These are phyloP conservation scores for Musa acuminata DNA, from an alignment of 176 grass and related monocot species.

Conservation along the genomic window DNA sequence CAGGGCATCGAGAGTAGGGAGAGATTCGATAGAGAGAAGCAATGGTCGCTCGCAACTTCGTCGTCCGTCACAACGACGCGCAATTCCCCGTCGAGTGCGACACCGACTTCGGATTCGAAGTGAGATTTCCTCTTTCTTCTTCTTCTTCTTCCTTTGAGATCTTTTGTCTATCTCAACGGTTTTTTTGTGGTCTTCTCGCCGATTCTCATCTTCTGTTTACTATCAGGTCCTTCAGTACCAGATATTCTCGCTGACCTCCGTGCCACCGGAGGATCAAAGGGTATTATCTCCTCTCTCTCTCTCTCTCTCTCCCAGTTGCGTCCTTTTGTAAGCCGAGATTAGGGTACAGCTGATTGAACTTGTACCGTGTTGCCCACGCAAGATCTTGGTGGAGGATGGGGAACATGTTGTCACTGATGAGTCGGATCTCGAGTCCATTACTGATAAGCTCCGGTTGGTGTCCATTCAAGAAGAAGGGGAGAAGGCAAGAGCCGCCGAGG, in stretches of 20 bases:
- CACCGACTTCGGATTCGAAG: constrained; percentile 57
- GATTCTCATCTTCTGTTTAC: neutral
- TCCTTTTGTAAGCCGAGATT: no score
- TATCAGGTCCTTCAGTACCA: constrained; percentile 42
- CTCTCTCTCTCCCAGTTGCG: no score
- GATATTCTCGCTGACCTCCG: constrained; percentile 85
- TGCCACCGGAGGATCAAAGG: constrained; percentile 75
- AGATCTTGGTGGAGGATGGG: constrained; percentile 69
- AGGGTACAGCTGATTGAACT: neutral
- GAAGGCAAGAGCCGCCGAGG: neutral
- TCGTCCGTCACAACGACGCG: constrained; percentile 33
- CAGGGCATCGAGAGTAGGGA: neutral
- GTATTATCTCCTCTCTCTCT: constrained; percentile 15
- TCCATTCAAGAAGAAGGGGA: constrained; percentile 27
- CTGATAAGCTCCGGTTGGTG: constrained; percentile 44
- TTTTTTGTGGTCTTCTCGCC: neutral
- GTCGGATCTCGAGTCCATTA: constrained; percentile 50
- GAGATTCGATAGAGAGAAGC: neutral
- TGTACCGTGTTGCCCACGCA: neutral
- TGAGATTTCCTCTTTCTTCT: constrained; percentile 15
- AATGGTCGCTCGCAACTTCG: constrained; percentile 66
- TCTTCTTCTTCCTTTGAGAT: neutral
- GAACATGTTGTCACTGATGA: constrained; percentile 37
- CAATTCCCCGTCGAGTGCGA: constrained; percentile 62
- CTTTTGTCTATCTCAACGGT: neutral